phyloP scores from a whole-genome alignment of 108 stramenopile genomes.

The Aureococcus anophagefferens region DNA sequence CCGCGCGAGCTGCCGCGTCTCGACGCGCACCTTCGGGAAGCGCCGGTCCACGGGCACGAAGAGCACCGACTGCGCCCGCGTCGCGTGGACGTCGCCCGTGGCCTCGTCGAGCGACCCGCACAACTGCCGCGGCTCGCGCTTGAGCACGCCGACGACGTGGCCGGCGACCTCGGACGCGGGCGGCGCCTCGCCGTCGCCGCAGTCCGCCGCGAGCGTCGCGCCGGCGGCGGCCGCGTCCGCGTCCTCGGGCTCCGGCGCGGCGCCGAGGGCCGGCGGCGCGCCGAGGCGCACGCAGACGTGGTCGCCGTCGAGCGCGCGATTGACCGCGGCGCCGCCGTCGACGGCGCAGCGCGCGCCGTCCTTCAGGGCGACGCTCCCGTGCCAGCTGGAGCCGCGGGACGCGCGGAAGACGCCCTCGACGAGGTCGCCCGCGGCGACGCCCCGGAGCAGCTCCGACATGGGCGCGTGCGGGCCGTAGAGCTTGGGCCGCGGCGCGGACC shows the following conservation, averaged over 20 bases:
- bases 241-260: slow-evolving; percentile 7
- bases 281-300: slow-evolving; percentile 60
- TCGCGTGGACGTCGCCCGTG: slow-evolving; percentile 66
- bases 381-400: not conserved
- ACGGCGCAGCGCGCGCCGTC: no score
- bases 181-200: no score
- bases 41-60: slow-evolving; percentile 83
- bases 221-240: slow-evolving; percentile 5
- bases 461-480: slow-evolving; percentile 25
- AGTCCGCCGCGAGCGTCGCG: not conserved
- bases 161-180: slow-evolving; percentile 1
- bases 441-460: slow-evolving; percentile 19
- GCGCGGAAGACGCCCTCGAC: slow-evolving; percentile 31
- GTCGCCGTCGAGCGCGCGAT: slow-evolving; percentile 93
- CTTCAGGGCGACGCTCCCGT: slow-evolving; percentile 59
- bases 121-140: slow-evolving; percentile 38
- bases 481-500: slow-evolving; percentile 1
- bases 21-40: slow-evolving; percentile 66
- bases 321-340: slow-evolving; percentile 56
- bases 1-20: slow-evolving; percentile 62
- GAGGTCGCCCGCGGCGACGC: slow-evolving; percentile 24
- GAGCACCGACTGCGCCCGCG: slow-evolving; percentile 56
- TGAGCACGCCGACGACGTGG: slow-evolving; percentile 33
- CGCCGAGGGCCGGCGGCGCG: slow-evolving; percentile 8
- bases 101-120: slow-evolving; percentile 64